Evolutionary conservation across 2,329 filamentous ascomycete species (phyloP), one percentile per base, ranked within the genome.

Genomic region (Oidium heveae): DNA sequence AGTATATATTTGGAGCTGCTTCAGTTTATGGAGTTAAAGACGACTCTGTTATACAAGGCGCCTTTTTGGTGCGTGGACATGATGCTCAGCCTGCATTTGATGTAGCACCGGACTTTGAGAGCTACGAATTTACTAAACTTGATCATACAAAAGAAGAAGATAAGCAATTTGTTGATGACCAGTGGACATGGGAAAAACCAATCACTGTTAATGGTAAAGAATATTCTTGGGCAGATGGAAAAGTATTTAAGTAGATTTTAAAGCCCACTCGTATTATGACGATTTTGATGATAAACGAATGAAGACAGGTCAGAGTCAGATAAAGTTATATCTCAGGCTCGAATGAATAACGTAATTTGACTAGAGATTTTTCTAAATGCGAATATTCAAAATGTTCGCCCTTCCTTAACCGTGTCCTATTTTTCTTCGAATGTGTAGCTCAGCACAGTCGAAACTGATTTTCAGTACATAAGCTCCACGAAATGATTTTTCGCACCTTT

Each of bases 201-300:
- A 73, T 88, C 65, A 73, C 72, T 60, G 76, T 86, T 66, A 71
- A 83, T 66, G 89, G 84, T 74, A 95, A 96, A 84, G 77, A 82
- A 67, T 93, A 88, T 73, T 72, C 79, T 69, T 86, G 83, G 74
- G 84, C 84, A 67, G 82, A 86, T 66, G 91, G 91, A 69, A 95
- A 96, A 80, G 87, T 96, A 70, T 96, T 95, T 84, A 96, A 96
- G 79, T 96, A 41, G 37, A n/a, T n/a, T n/a, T n/a, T n/a, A n/a
- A n/a, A n/a, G n/a, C n/a, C n/a, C n/a, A n/a, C n/a, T n/a, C n/a
- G n/a, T n/a, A n/a, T n/a, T n/a, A n/a, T n/a, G n/a, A n/a, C n/a
- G n/a, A n/a, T n/a, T n/a, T n/a, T n/a, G n/a, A n/a, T n/a, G n/a
- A n/a, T n/a, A n/a, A n/a, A n/a, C n/a, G n/a, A n/a, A n/a, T n/a